Percentiles rank a stretch among this genome's conserved stretches.
These are phyloP conservation scores for Lentinus brumalis DNA, from an alignment of 768 basidiomycete genomes.

Conservation along the genomic window DNA sequence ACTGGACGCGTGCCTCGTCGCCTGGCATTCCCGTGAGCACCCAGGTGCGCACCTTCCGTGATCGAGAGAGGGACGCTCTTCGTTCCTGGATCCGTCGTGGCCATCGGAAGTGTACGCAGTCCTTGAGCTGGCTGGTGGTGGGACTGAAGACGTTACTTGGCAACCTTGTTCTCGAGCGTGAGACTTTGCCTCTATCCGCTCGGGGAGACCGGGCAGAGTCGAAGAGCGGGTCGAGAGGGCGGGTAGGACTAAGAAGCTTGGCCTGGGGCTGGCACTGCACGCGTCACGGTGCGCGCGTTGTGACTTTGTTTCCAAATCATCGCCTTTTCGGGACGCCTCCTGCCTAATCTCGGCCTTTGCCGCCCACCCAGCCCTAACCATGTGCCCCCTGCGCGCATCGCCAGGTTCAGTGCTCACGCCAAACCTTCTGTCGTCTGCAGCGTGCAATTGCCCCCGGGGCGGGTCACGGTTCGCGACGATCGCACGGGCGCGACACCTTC, in stretches of 20 bases:
- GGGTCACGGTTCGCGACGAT: not conserved
- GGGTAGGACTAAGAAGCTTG: too few relatives aligned
- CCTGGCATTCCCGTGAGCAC: not conserved
- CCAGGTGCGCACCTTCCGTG: constrained; percentile 55
- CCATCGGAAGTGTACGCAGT: constrained; percentile 15
- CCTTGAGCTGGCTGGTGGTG: not conserved
- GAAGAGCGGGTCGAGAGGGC: not conserved
- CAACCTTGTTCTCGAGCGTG: too few relatives aligned
- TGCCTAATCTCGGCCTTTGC: constrained; percentile 21
- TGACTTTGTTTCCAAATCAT: not conserved
- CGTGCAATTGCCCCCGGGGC: too few relatives aligned
- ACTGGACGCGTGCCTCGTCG: not conserved
- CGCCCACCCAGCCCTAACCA: constrained; percentile 15
- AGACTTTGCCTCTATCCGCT: too few relatives aligned
- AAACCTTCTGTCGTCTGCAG: too few relatives aligned
- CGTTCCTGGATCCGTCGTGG: constrained; percentile 31
- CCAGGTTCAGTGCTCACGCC: too few relatives aligned
- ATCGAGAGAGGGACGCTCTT: constrained; percentile 48
- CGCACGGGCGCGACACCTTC: not conserved
- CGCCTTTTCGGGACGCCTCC: constrained; percentile 20
- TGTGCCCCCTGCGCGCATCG: not conserved
- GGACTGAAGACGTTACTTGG: too few relatives aligned
- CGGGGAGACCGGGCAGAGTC: too few relatives aligned
- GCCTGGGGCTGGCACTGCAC: not conserved
- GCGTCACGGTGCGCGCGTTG: not conserved